Evolutionary conservation across 140 eudicot species (phyloP).

Genomic region (Eryngium alpinum): DNA sequence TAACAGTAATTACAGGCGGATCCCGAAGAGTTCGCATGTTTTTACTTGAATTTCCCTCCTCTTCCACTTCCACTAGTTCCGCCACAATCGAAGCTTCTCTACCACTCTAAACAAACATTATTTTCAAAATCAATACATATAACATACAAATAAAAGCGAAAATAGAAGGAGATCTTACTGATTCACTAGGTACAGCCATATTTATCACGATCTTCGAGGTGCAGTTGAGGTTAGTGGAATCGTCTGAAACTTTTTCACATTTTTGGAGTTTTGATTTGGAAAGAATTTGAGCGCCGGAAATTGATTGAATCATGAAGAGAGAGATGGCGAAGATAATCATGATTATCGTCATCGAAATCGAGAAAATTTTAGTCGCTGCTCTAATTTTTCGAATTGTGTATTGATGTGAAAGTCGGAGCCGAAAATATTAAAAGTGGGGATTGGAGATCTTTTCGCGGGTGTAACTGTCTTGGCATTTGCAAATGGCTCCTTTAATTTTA

Average conservation of each 20-base stretch:
- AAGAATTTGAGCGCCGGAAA: conserved; percentile 40
- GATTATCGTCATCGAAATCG: background rate
- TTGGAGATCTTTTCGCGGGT: background rate
- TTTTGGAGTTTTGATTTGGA: conserved; percentile 78
- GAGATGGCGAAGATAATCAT: background rate
- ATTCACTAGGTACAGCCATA: conserved; percentile 76
- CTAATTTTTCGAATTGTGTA: background rate
- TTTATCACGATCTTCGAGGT: conserved; percentile 53
- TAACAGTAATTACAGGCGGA: conserved; percentile 68
- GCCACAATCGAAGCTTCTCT: conserved; percentile 78
- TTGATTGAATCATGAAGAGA: conserved; percentile 15
- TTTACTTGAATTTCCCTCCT: conserved; percentile 41
- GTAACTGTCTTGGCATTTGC: too few species aligned
- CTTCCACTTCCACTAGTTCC: conserved; percentile 59
- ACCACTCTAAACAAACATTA: conserved; percentile 45
- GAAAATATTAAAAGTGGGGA: background rate
- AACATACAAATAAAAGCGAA: background rate
- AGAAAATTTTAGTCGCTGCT: background rate
- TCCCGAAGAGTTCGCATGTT: conserved; percentile 58
- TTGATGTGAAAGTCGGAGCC: background rate
- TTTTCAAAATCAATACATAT: background rate
- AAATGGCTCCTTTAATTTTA: too few species aligned
- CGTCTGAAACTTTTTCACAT: conserved; percentile 49
- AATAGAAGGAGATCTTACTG: conserved; percentile 27
- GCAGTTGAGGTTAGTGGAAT: conserved; percentile 52